Conservation (phyloP, 352 stramenopile species). For the Blastocystis sp. region DNA sequence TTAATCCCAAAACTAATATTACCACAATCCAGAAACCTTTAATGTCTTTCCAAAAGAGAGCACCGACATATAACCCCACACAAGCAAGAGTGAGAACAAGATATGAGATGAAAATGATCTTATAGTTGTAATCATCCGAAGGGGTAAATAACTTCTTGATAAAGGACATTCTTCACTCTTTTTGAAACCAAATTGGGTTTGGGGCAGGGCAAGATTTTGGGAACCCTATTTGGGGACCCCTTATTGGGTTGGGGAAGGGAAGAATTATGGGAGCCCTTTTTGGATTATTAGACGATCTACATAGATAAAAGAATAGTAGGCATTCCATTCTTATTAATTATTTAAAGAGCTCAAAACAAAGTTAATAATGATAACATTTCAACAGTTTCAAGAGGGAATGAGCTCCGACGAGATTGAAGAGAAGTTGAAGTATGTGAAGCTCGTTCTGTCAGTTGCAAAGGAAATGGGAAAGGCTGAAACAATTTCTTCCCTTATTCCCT, state of each 20-base stretch:
- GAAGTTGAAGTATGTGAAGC: slow-evolving; percentile 58
- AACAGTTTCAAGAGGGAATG: slow-evolving; percentile 60
- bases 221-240: not conserved
- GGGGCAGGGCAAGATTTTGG: not conserved
- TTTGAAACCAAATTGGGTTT: slow-evolving; percentile 1
- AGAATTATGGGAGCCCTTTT: no score
- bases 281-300: not conserved
- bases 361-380: slow-evolving; percentile 28
- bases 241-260: not conserved
- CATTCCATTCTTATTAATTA: not conserved
- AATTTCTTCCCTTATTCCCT: slow-evolving; percentile 42
- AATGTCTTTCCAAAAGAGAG: slow-evolving; percentile 42
- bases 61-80: not conserved
- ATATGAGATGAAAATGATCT: slow-evolving; percentile 55
- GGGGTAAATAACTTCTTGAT: slow-evolving; percentile 18
- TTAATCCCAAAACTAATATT: not conserved
- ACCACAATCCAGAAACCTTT: slow-evolving; percentile 57
- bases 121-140: slow-evolving; percentile 51
- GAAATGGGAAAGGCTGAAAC: slow-evolving; percentile 49
- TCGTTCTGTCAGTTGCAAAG: slow-evolving; percentile 13
- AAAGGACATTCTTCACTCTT: not conserved
- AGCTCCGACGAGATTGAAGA: slow-evolving; percentile 60
- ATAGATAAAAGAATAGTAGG: no score
- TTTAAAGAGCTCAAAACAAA: not conserved
- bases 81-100: not conserved